Base-by-base conservation (phyloP, 495 filamentous ascomycete genomes). In the Aspergillus taichungensis region DNA sequence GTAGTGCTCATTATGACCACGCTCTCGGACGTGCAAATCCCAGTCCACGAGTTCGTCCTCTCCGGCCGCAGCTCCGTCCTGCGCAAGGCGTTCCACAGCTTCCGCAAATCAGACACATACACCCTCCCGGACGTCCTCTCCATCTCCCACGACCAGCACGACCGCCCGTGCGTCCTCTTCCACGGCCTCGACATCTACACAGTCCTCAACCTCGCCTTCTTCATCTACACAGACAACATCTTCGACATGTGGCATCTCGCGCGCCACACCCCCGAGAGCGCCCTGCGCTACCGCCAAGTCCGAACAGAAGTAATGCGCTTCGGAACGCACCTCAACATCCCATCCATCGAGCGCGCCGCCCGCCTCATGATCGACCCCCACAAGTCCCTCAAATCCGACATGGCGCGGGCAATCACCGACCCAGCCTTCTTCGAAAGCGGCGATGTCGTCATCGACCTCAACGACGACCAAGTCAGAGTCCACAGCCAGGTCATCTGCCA, bases 231-330 rank as follows among this genome's bases (percentile, higher is more conserved):
- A 14, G 92, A 97, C 53, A 73, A 63, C 18, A 68, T 91, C 24
- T 68, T 95, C 32, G 88, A 92, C 46, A 80, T 87, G 11, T 98
- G 92, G 92, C 83, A 90, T 39, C 62, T 74, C 44, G 80, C 79
- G 9, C 78, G 77, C 36, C 74, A 76, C 37, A 74, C 70, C 14
- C 75, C 79, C 24, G 71, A 75, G 32, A 73, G 82, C 61, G 79
- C 80, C 7, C 75, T 62, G 46, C 70, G 84, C 39, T 90, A 84
- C 60, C 84, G 87, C 24, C 84, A 88, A 52, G 70, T 90, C 10
- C 82, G 89, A 11, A 74, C 67, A 6, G 89, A 96, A 53, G 73
- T 95, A 27, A 94, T 95, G 87, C 85, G 76, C 45, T 51, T 86
- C 31, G 85, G 83, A 13, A 75, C 75, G 1, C 69, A 76, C 36